A percentile compares a stretch with the other conserved stretches of the same genome.
Conservation (phyloP, 1,284 basidiomycete species). For the Farysia itapuensis region DNA sequence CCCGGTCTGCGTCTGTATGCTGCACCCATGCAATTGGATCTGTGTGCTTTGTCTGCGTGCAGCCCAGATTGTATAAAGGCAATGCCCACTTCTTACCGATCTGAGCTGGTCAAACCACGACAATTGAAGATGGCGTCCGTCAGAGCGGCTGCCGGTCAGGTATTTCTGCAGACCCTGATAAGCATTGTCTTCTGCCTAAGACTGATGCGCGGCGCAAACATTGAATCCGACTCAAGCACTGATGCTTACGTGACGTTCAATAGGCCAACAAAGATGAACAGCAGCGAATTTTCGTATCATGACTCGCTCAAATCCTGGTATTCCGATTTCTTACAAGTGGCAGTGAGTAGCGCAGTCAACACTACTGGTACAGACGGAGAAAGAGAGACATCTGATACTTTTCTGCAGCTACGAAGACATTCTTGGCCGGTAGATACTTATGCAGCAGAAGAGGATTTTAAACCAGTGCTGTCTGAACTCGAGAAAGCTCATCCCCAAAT, state of each 20-base stretch:
- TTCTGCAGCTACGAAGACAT: constrained; percentile 19
- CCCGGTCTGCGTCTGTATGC: too few species aligned
- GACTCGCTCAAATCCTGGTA: constrained; percentile 24
- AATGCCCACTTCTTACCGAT: too few species aligned
- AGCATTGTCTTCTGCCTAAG: too few species aligned
- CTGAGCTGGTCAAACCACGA: too few species aligned
- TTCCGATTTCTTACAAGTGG: constrained; percentile 14
- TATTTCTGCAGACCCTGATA: too few species aligned
- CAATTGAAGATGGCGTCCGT: too few species aligned
- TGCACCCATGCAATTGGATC: too few species aligned
- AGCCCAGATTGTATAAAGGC: too few species aligned
- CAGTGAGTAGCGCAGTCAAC: constrained; percentile 4
- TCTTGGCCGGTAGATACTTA: constrained; percentile 24
- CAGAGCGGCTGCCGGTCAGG: too few species aligned
- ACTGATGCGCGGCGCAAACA: too few species aligned
- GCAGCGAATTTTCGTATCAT: constrained; percentile 15
- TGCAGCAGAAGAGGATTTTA: constrained; percentile 19
- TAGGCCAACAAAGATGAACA: constrained; percentile 12
- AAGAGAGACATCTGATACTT: not conserved
- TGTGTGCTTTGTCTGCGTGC: too few species aligned
- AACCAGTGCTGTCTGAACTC: constrained; percentile 12
- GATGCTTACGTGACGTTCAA: constrained; percentile 15
- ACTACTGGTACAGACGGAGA: not conserved
- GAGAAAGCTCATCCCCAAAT: constrained; percentile 5
- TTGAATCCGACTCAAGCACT: too few species aligned